Conservation (phyloP, 2,329 filamentous ascomycete species). For the Penicillium sp. region DNA sequence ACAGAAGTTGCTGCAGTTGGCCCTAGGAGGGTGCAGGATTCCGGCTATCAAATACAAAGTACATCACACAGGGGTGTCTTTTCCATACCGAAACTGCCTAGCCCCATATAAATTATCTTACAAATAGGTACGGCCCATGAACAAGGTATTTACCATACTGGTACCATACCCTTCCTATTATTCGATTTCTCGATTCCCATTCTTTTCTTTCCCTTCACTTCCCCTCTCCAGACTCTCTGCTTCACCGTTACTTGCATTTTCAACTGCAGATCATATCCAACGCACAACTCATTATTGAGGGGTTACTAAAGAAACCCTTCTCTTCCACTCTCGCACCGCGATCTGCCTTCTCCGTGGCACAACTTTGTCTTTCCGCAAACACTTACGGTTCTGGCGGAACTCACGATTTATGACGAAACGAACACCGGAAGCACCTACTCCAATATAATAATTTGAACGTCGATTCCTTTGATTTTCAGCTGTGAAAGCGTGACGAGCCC, state of each 20-base stretch:
- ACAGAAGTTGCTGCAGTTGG: neutral
- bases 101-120: neutral
- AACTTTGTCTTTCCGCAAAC: neutral
- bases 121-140: neutral
- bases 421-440: neutral
- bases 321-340: neutral
- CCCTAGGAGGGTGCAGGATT: constrained; percentile 1
- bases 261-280: neutral
- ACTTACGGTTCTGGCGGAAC: constrained; percentile 1
- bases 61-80: neutral
- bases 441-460: neutral
- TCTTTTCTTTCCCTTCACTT: constrained; percentile 9
- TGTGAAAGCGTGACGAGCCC: neutral
- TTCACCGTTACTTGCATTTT: constrained; percentile 15
- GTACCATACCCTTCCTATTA: constrained; percentile 5
- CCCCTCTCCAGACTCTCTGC: constrained; percentile 10
- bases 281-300: neutral
- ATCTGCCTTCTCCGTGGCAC: neutral
- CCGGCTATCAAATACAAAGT: neutral
- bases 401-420: constrained; percentile 18
- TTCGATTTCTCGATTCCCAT: constrained; percentile 15
- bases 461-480: neutral
- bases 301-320: neutral
- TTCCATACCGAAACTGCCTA: constrained; percentile 6
- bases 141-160: constrained; percentile 9